Evolutionary conservation across 2,329 filamentous ascomycete genomes (phyloP).

Genomic region (Phialophora chinensis): DNA sequence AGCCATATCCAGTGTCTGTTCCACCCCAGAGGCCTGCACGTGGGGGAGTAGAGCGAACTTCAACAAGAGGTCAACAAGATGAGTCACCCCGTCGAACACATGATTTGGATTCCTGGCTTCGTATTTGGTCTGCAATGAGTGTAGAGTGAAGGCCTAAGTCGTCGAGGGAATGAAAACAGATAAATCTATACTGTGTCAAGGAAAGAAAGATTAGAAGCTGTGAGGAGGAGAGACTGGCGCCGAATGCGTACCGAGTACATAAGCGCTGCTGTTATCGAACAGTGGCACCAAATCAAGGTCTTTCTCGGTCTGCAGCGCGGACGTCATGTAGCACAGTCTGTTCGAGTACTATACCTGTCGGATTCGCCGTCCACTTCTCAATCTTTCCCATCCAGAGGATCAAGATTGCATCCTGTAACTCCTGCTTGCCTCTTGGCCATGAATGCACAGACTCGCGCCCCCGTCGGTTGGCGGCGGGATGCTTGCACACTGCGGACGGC

Average conservation of each 20-base stretch:
- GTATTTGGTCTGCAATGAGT: background rate
- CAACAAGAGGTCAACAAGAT: background rate
- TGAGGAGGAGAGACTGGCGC: background rate
- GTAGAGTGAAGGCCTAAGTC: background rate
- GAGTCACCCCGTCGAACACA: background rate
- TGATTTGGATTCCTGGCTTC: background rate
- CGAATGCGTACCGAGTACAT: background rate
- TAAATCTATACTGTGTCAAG: background rate
- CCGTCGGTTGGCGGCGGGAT: constrained; percentile 2
- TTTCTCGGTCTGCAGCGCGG: background rate
- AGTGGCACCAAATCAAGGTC: background rate
- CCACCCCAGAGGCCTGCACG: background rate
- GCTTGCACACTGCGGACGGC: constrained; percentile 7
- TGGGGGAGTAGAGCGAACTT: background rate
- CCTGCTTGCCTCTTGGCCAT: background rate
- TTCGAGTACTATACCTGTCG: background rate
- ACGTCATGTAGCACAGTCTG: background rate
- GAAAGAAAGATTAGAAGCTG: background rate
- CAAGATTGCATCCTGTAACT: background rate
- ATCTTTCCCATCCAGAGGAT: constrained; percentile 1
- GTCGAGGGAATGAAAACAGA: background rate
- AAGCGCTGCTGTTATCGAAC: background rate
- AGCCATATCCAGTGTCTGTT: background rate
- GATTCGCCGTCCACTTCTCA: background rate
- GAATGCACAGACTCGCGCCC: background rate